These are phyloP conservation scores for Hypoxylon trugodes DNA, from an alignment of 495 filamentous ascomycete species.

Conservation along the genomic window DNA sequence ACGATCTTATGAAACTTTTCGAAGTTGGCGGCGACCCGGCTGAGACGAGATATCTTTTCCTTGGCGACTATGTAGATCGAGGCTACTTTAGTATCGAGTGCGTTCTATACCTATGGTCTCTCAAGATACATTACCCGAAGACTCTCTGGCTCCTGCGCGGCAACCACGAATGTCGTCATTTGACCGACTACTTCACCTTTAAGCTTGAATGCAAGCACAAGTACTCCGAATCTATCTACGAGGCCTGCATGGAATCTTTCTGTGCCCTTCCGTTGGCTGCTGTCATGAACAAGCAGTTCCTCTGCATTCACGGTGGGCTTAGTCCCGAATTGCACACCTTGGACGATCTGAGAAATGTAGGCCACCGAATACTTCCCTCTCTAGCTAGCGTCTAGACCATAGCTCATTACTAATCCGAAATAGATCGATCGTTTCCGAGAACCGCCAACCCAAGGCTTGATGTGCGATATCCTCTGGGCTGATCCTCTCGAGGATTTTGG, in stretches of 20 bases:
- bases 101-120: slow-evolving; percentile 94
- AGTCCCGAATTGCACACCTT: slow-evolving; percentile 95
- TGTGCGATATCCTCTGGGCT: slow-evolving; percentile 99
- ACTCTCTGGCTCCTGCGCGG: slow-evolving; percentile 96
- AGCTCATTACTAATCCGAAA: slow-evolving; percentile 11
- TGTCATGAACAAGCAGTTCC: slow-evolving; percentile 99
- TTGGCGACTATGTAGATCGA: slow-evolving; percentile 97
- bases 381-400: slow-evolving; percentile 2
- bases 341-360: slow-evolving; percentile 87
- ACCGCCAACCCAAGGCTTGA: slow-evolving; percentile 94
- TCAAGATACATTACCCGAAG: slow-evolving; percentile 99
- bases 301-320: slow-evolving; percentile 97
- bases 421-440: slow-evolving; percentile 98
- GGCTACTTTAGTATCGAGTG: slow-evolving; percentile 99
- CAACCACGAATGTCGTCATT: slow-evolving; percentile 97
- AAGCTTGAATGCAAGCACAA: slow-evolving; percentile 99
- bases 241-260: slow-evolving; percentile 98
- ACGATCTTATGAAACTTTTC: slow-evolving; percentile 99
- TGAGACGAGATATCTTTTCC: slow-evolving; percentile 94
- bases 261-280: slow-evolving; percentile 93
- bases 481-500: slow-evolving; percentile 99
- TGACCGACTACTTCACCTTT: slow-evolving; percentile 99
- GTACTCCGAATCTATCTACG: slow-evolving; percentile 94
- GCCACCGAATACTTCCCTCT: slow-evolving; percentile 41
- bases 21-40: slow-evolving; percentile 97